Evolutionary conservation across 257 asterid species (phyloP).

Genomic region (Osmanthus fragrans): DNA sequence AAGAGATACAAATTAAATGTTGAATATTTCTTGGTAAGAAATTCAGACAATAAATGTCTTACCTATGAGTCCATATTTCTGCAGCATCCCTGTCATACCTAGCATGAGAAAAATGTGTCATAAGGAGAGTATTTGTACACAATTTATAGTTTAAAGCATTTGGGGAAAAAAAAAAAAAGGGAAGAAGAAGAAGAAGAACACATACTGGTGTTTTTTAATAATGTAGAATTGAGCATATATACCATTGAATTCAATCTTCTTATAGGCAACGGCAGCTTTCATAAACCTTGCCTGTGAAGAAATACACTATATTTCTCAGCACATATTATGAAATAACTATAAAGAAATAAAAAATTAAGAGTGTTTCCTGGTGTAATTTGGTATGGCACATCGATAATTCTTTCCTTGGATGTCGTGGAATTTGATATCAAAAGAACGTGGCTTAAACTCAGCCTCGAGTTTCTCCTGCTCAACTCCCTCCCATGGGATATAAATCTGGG

Average conservation of each 20-base stretch:
- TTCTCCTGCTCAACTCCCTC: conserved; percentile 87
- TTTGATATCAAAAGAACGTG: conserved; percentile 65
- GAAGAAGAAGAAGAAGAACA: conserved; percentile 22
- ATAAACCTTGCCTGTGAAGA: conserved; percentile 76
- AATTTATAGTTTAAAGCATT: neutral
- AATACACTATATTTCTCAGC: neutral
- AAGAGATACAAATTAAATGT: neutral
- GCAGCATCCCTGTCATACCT: conserved; percentile 99
- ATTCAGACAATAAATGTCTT: neutral
- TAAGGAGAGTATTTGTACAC: neutral
- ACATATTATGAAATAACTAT: neutral
- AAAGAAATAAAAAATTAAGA: no score
- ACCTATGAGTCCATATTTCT: conserved; percentile 88
- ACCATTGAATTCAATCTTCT: conserved; percentile 99
- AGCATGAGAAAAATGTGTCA: conserved; percentile 17
- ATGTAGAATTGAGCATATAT: conserved; percentile 10
- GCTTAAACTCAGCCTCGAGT: conserved; percentile 66
- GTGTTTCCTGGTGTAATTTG: conserved; percentile 60
- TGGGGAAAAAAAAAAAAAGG: neutral
- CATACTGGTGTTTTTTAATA: conserved; percentile 74
- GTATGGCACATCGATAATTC: conserved; percentile 80
- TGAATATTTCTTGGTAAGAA: neutral
- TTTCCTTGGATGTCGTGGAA: conserved; percentile 78
- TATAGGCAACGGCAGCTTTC: conserved; percentile 88
- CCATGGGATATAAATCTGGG: conserved; percentile 71